Base-by-base conservation (phyloP, 257 asterid species). In the Mitragyna speciosa region DNA sequence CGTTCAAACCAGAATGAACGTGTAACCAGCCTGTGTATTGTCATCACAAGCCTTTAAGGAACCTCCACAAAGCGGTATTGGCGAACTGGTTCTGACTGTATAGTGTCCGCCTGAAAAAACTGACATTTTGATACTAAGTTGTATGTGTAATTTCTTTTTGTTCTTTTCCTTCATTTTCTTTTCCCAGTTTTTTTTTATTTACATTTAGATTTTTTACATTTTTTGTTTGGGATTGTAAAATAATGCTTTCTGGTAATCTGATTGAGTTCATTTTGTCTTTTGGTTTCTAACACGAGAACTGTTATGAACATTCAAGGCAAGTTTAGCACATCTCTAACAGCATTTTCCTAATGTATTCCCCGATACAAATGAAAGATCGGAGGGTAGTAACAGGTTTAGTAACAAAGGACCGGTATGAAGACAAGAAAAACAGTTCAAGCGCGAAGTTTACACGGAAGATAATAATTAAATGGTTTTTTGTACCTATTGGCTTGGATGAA, bases 71-170 rank as follows among this genome's bases (percentile, higher is more conserved):
- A n/a, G n/a, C n/a, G n/a, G n/a, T n/a, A n/a, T n/a, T n/a, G n/a
- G n/a, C n/a, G n/a, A n/a, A n/a, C n/a, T n/a, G n/a, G n/a, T n/a
- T n/a, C n/a, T n/a, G n/a, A n/a, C n/a, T n/a, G n/a, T n/a, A n/a
- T n/a, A n/a, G n/a, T n/a, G n/a, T n/a, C 66, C n/a, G n/a, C 36
- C 28, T 68, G 81, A 80, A 75, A 28, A 26, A 65, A 77, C 76
- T 78, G 63, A 73, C 70, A 15, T 47, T 59, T 61, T 59, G 65
- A 54, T 20, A 17, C 41, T 70, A 45, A 61, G 54, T 76, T n/a
- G n/a, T n/a, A 63, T 76, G 59, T 59, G 56, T 63, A 19, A 51
- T 31, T 51, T 22, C 39, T 48, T 1, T 10, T 9, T 59, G 17
- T 39, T 31, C 28, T 5, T 30, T 14, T 17, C 52, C n/a, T 43